Percentiles rank a stretch among this genome's conserved stretches.
Evolutionary conservation across 2,329 filamentous ascomycete species (phyloP).

Genomic region (Fusarium bulbicola): DNA sequence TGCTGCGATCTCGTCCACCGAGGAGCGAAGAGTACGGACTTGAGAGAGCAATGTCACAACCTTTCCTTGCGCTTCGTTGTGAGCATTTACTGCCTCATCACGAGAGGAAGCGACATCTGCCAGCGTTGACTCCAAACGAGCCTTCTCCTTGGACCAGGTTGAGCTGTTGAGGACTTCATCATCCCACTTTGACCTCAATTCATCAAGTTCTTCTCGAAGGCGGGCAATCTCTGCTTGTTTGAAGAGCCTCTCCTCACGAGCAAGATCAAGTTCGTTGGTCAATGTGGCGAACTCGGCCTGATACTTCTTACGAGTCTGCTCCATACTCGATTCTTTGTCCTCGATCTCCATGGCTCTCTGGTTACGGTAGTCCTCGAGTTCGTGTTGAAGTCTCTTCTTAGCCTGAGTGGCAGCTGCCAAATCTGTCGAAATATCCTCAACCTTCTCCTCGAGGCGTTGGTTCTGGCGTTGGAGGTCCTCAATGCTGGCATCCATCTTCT

Average conservation of each 20-base stretch:
- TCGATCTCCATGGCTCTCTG: conserved; percentile 96
- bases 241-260: conserved; percentile 87
- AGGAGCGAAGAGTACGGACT: conserved; percentile 82
- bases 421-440: conserved; percentile 92
- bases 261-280: conserved; percentile 91
- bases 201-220: conserved; percentile 94
- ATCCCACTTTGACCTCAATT: conserved; percentile 95
- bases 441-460: conserved; percentile 87
- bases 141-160: conserved; percentile 98
- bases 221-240: conserved; percentile 87
- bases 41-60: conserved; percentile 91
- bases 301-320: conserved; percentile 98
- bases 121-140: conserved; percentile 87
- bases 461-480: conserved; percentile 92
- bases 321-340: conserved; percentile 94
- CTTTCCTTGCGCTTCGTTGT: conserved; percentile 94
- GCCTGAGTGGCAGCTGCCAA: conserved; percentile 85
- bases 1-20: conserved; percentile 83
- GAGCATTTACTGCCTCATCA: conserved; percentile 90
- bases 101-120: conserved; percentile 90
- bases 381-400: conserved; percentile 94
- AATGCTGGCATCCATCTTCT: conserved; percentile 86
- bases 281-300: conserved; percentile 90
- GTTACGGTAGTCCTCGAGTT: conserved; percentile 96
- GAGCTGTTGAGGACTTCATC: conserved; percentile 97